Evolutionary conservation across 192 early-diverging fungal species (phyloP), one percentile per base, ranked within the genome.

Genomic region (Umbelopsis isabellina): DNA sequence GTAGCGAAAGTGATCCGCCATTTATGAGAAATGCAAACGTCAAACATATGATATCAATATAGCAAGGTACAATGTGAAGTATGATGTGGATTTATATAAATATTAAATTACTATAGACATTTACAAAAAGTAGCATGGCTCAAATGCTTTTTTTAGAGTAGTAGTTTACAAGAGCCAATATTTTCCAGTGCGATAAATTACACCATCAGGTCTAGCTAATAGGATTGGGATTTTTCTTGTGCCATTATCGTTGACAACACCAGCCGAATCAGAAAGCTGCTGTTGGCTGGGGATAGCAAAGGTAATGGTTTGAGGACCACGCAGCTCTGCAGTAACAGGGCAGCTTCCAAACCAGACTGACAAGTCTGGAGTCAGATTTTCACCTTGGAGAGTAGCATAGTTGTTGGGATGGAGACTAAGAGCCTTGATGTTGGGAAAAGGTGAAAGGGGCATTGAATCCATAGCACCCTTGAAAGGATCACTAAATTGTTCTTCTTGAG

Each of bases 361-460:
- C 72, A 93, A 78, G 65, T 92, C 88, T 2, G 85, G 85, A 1
- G 86, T 75, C 48, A 91, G 88, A 45, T 91, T 89, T 33, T 89
- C 80, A 12, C 92, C 92, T 27, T 86, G 80, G n/a, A 93, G 69
- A 33, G 83, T 87, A 50, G 92, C 49, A 15, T 23, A 46, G 15
- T 51, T 50, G 50, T 41, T 75, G 46, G 75, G 58, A 35, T 81
- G 50, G 25, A 78, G 72, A 71, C 77, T 75, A 25, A 49, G 67
- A 2, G 67, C 25, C 48, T 49, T 27, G 25, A 75, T 72, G 16
- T 75, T 76, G 3, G 80, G 74, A 3, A 78, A 73, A 22, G 73
- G 78, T 15, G 83, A 69, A 53, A 82, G 37, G 0, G 68, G 64
- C 33, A n/a, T 23, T 9, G 41, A 35, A 46, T 74, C 65, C 44